Evolutionary conservation across 2,329 filamentous ascomycete genomes (phyloP), one percentile per base, ranked within the genome.

Genomic region (Calonectria hawksworthii): DNA sequence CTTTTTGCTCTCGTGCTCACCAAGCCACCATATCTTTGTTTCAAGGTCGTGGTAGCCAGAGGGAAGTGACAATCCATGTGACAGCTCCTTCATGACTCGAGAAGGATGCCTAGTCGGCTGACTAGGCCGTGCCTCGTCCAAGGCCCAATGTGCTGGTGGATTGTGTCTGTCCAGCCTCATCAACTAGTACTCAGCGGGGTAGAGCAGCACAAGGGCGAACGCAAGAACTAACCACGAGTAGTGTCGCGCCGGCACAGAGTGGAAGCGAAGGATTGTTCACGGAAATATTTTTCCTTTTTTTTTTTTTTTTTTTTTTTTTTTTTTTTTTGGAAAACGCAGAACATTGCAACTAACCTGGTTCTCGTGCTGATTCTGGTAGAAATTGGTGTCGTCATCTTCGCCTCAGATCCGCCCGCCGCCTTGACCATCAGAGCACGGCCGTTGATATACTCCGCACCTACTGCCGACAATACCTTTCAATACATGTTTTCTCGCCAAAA

Each of bases 11-110:
- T 18, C 18, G 41, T 44, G 41, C 41, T 10, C 41, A 18, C 30
- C 34, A 26, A 61, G 56, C 56, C 56, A 61, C 56, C 56, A 61
- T 28, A 61, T 61, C 34, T 61, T 38, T 23, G 56, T 36, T 38
- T 23, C 56, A 38, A 28, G 34, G 21, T 11, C 34, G n/a, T 13
- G 7, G n/a, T 23, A 61, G 5, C 32, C 30, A 10, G 16, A 23
- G n/a, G 56, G 18, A 38, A 61, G 32, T 11, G 3, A 38, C 56
- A 13, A 32, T 14, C 56, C 56, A 61, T 61, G 56, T 61, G 56
- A 61, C 32, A 38, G 34, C 11, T 26, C 34, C 18, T 61, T 18
- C 56, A 61, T 61, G 56, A 61, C 56, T 61, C 56, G 28, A 23
- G 16, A 34, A 61, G 21, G 30, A 61, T 38, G 30, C 14, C n/a